Conservation (phyloP, 768 basidiomycete genomes). For the Suillus cothurnatus region DNA sequence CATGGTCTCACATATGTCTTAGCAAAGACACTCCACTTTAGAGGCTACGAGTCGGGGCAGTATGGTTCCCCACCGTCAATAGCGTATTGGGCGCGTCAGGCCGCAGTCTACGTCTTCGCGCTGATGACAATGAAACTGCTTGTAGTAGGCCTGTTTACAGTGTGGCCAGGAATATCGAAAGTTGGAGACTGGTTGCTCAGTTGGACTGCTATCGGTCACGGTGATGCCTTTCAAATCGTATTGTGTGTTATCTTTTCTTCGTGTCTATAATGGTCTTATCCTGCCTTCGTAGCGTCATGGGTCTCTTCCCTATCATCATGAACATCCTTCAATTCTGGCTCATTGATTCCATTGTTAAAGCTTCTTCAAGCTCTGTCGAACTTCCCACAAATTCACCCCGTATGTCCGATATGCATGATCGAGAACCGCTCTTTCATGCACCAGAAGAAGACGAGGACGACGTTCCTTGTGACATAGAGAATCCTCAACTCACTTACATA, state of each 20-base stretch:
- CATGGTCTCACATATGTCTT: slow-evolving; percentile 65
- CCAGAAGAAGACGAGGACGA: slow-evolving; percentile 58
- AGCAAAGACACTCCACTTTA: slow-evolving; percentile 61
- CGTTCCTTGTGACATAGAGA: slow-evolving; percentile 47
- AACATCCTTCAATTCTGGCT: slow-evolving; percentile 94
- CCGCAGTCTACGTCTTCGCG: slow-evolving; percentile 79
- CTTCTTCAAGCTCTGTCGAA: slow-evolving; percentile 44
- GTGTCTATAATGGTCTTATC: slow-evolving; percentile 12
- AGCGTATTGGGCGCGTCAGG: slow-evolving; percentile 73
- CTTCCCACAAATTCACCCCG: slow-evolving; percentile 43
- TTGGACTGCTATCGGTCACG: slow-evolving; percentile 67
- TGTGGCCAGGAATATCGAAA: slow-evolving; percentile 69
- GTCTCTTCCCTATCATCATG: slow-evolving; percentile 87
- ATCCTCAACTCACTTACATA: slow-evolving; percentile 38
- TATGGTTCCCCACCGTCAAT: slow-evolving; percentile 86
- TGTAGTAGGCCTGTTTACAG: slow-evolving; percentile 73
- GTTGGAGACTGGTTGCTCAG: slow-evolving; percentile 87
- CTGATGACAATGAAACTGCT: slow-evolving; percentile 89
- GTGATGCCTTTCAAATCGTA: slow-evolving; percentile 72
- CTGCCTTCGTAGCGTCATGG: slow-evolving; percentile 68
- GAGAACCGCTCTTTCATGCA: slow-evolving; percentile 66
- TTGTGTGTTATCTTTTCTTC: slow-evolving; percentile 55
- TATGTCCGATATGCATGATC: slow-evolving; percentile 44
- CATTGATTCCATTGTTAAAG: slow-evolving; percentile 92
- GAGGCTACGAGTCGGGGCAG: slow-evolving; percentile 83